Evolutionary conservation across 177 flowering plant species (phyloP), one percentile per base, ranked within the genome.

Genomic region (Vitis hybrid): DNA sequence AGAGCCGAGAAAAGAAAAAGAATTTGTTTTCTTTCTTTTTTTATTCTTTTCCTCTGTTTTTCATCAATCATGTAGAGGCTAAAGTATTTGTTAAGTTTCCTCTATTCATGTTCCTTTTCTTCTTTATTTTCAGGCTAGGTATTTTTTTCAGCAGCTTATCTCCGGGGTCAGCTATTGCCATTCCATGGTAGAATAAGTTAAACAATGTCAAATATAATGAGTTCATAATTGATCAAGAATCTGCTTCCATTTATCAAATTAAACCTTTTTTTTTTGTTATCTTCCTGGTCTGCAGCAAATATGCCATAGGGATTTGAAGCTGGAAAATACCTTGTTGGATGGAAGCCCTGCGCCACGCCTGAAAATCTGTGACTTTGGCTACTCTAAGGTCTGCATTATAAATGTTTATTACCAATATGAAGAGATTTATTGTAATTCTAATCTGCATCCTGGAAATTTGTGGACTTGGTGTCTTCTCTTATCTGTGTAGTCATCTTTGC

Each of bases 321-420:
- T 87, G 71, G 91, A 87, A 74, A 87, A 87, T 52, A 87, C 91
- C 4, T 76, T 87, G 13, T 63, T 87, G 69, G 91, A 87, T 79
- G 91, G 89, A 68, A 85, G 89, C 74, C 87, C 89, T 54, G 85
- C 87, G 12, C 91, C 91, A 1, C 91, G 91, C 10, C 78, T 87
- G 73, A 87, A 87, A 61, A 87, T 87, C 19, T 87, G 91, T 50
- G 89, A 87, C 72, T 87, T 87, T 69, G 91, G 91, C 56, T 87
- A 87, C 68, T 87, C 88, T 8, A 87, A 87, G 88, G 91, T 85
- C 16, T 59, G 13, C 16, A 46, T 35, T 7, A 35, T 51, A 18
- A 9, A 24, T 32, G n/a, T 10, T 52, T 52, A 62, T 21, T 35
- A 19, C 14, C 35, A 40, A 30, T 19, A 27, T 50, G 16, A 18